Conservation (phyloP, 2,329 filamentous ascomycete genomes). For the Fusarium falciforme region DNA sequence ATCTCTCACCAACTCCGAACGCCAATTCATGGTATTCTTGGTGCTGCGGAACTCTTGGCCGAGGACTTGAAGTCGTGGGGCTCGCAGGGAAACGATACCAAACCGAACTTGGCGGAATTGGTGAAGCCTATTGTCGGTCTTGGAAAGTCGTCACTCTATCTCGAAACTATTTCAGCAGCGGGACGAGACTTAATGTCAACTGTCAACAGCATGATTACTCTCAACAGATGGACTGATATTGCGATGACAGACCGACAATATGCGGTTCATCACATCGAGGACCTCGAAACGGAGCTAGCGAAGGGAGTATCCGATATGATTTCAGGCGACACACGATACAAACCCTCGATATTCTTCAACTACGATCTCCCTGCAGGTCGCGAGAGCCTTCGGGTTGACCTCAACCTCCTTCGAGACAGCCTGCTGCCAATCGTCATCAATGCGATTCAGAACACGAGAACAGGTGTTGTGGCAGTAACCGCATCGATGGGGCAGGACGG, state of each 20-base stretch:
- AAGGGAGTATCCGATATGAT: conserved; percentile 11
- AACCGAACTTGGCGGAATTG: background rate
- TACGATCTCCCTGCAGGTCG: conserved; percentile 25
- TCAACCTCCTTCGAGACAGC: conserved; percentile 55
- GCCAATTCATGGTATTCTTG: conserved; percentile 59
- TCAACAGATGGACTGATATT: conserved; percentile 53
- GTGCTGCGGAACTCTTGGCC: conserved; percentile 51
- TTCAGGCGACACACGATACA: conserved; percentile 14
- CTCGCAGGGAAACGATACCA: background rate
- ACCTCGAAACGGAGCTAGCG: conserved; percentile 24
- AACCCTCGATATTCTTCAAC: conserved; percentile 31
- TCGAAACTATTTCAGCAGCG: conserved; percentile 52
- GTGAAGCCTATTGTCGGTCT: conserved; percentile 6
- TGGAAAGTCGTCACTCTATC: conserved; percentile 27
- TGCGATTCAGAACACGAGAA: conserved; percentile 53
- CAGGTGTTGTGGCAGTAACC: conserved; percentile 51
- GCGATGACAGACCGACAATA: conserved; percentile 46
- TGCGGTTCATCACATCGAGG: conserved; percentile 30
- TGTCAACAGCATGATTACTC: conserved; percentile 57
- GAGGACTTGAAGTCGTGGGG: conserved; percentile 52
- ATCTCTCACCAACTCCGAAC: conserved; percentile 61
- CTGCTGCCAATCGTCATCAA: conserved; percentile 55
- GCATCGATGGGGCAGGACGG: conserved; percentile 46
- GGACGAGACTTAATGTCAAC: conserved; percentile 57
- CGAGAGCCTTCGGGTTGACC: conserved; percentile 50